phyloP scores from a whole-genome alignment of 2,329 filamentous ascomycete species.

The Dactylonectria estremocensis region DNA sequence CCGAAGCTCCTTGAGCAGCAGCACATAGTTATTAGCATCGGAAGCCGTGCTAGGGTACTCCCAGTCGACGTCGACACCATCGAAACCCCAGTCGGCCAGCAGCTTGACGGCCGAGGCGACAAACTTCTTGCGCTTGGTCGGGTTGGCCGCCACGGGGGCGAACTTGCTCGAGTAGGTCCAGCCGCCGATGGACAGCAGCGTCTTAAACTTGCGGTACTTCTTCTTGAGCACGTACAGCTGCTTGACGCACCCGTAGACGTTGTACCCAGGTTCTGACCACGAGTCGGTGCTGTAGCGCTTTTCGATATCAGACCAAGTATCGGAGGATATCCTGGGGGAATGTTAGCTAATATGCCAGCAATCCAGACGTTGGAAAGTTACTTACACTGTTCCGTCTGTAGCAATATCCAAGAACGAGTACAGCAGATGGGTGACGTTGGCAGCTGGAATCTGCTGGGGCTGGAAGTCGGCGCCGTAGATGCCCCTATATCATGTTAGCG shows the following conservation, averaged over 20 bases:
- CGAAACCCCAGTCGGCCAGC: conserved; percentile 77
- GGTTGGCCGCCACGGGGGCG: conserved; percentile 72
- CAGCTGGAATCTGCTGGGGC: conserved; percentile 77
- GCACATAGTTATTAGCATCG: conserved; percentile 54
- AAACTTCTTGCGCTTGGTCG: conserved; percentile 74
- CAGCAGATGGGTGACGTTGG: conserved; percentile 81
- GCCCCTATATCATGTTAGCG: conserved; percentile 61
- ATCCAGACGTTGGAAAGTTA: background rate
- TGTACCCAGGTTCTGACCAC: conserved; percentile 70
- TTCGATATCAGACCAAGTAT: conserved; percentile 66
- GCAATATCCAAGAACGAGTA: conserved; percentile 69
- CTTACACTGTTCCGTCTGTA: conserved; percentile 63
- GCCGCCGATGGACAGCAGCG: conserved; percentile 86
- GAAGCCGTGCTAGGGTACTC: conserved; percentile 62
- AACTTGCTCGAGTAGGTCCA: conserved; percentile 76
- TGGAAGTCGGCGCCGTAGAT: conserved; percentile 83
- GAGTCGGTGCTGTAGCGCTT: conserved; percentile 79
- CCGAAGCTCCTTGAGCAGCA: conserved; percentile 43
- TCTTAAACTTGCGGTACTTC: conserved; percentile 81
- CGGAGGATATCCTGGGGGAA: conserved; percentile 47
- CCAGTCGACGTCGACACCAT: conserved; percentile 72
- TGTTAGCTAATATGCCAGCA: background rate
- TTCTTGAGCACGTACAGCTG: conserved; percentile 85
- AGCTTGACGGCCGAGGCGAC: conserved; percentile 78
- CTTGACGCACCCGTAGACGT: conserved; percentile 84